phyloP scores from a whole-genome alignment of 345 rosid species.

The Eucalyptus camaldulensis region DNA sequence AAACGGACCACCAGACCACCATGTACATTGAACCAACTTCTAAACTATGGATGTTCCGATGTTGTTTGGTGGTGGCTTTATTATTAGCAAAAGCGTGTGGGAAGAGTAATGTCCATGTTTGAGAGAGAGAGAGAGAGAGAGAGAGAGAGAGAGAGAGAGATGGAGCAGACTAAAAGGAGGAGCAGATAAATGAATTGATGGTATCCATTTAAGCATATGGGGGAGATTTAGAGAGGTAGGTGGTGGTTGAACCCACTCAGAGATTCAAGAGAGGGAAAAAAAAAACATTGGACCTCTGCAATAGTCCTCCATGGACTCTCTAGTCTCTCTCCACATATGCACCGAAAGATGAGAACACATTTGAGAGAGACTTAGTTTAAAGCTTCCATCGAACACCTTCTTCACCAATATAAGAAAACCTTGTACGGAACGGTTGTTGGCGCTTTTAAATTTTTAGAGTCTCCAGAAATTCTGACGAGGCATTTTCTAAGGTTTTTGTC shows the following conservation, averaged over 20 bases:
- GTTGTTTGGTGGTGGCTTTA: background rate
- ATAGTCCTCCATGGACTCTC: background rate
- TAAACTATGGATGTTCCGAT: background rate
- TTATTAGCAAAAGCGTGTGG: background rate
- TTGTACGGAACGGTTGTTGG: background rate
- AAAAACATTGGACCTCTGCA: background rate
- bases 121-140: too few species aligned
- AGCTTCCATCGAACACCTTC: background rate
- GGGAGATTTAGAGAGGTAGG: slow-evolving; percentile 20
- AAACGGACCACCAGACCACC: background rate
- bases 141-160: background rate
- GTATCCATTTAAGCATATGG: slow-evolving; percentile 28
- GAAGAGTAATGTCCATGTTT: background rate
- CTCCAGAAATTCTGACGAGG: background rate
- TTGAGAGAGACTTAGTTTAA: background rate
- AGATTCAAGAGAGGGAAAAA: background rate
- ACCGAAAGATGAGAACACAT: background rate
- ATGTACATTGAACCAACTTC: background rate
- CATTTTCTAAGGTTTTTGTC: background rate
- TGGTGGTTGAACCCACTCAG: slow-evolving; percentile 69
- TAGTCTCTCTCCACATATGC: background rate
- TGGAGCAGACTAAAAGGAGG: background rate
- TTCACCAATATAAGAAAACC: background rate
- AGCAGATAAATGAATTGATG: slow-evolving; percentile 10
- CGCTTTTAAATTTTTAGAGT: background rate